Percentiles rank a stretch among this genome's conserved stretches.
These are phyloP conservation scores for Aureobasidium sp. DNA, from an alignment of 2,329 filamentous ascomycete genomes.

Conservation along the genomic window DNA sequence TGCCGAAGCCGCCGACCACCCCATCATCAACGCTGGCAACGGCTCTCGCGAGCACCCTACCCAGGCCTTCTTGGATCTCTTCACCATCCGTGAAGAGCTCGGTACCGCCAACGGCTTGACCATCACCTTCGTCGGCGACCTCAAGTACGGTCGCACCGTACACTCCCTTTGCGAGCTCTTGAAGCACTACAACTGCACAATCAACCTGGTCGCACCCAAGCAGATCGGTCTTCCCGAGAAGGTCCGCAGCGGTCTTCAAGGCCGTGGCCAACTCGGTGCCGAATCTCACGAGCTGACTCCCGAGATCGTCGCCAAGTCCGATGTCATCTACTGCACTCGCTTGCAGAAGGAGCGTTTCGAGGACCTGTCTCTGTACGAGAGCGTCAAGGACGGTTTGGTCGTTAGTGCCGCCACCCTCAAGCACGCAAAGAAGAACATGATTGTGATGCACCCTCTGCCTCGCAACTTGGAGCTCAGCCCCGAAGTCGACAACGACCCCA, in stretches of 20 bases:
- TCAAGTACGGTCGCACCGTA: conserved; percentile 87
- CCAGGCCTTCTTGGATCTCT: conserved; percentile 93
- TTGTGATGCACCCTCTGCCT: conserved; percentile 92
- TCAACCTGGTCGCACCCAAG: conserved; percentile 84
- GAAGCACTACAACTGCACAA: conserved; percentile 87
- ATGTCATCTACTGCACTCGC: conserved; percentile 94
- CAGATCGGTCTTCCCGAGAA: conserved; percentile 68
- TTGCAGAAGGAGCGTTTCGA: conserved; percentile 95
- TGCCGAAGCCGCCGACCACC: conserved; percentile 79
- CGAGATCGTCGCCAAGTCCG: conserved; percentile 76
- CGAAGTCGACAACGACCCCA: conserved; percentile 95
- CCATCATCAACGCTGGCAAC: conserved; percentile 95
- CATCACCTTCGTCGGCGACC: conserved; percentile 91
- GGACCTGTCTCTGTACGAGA: conserved; percentile 72
- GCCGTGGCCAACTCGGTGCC: conserved; percentile 66
- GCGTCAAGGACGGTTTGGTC: conserved; percentile 79
- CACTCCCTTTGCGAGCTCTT: conserved; percentile 93
- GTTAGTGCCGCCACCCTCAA: conserved; percentile 87
- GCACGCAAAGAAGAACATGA: conserved; percentile 85
- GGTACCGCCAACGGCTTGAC: conserved; percentile 92
- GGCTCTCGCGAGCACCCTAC: conserved; percentile 94
- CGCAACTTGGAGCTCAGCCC: conserved; percentile 88
- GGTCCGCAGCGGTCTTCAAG: conserved; percentile 63
- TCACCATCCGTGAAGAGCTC: conserved; percentile 95
- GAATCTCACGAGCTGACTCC: conserved; percentile 75